These are phyloP conservation scores for Phalaenopsis hybrid DNA, from an alignment of 116 monocot species.

Conservation along the genomic window DNA sequence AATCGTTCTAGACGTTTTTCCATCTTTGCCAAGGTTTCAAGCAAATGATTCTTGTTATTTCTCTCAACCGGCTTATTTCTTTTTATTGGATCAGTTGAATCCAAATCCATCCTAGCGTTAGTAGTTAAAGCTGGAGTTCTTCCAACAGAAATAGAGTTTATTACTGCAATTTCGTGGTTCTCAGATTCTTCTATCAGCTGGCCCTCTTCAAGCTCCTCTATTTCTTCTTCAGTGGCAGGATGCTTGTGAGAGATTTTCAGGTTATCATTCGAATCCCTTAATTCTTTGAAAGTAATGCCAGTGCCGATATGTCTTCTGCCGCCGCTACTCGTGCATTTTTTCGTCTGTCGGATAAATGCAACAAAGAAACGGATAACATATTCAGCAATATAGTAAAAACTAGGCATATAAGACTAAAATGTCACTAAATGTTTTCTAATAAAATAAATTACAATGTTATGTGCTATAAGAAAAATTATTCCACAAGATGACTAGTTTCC, in stretches of 20 bases:
- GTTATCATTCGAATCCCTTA: constrained; percentile 1
- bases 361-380: neutral
- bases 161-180: constrained; percentile 1
- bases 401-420: neutral
- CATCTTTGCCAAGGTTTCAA: constrained; percentile 55
- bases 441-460: neutral
- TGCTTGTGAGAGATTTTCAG: neutral
- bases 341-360: neutral
- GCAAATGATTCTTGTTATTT: constrained; percentile 29
- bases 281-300: neutral
- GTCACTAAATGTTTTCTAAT: neutral
- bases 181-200: constrained; percentile 41
- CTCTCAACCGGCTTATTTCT: neutral
- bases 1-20: constrained; percentile 58
- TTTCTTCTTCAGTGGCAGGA: constrained; percentile 7
- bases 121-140: neutral
- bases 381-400: neutral
- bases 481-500: too few species aligned
- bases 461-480: too few species aligned
- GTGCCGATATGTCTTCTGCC: neutral
- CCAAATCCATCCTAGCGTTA: neutral
- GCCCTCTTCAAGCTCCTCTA: constrained; percentile 54
- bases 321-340: neutral
- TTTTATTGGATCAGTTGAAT: constrained; percentile 5
- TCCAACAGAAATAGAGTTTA: neutral